A percentile compares a stretch with the other conserved stretches of the same genome.
Evolutionary conservation across 148 eudicot species (phyloP).

Genomic region (Arctostaphylos glauca): DNA sequence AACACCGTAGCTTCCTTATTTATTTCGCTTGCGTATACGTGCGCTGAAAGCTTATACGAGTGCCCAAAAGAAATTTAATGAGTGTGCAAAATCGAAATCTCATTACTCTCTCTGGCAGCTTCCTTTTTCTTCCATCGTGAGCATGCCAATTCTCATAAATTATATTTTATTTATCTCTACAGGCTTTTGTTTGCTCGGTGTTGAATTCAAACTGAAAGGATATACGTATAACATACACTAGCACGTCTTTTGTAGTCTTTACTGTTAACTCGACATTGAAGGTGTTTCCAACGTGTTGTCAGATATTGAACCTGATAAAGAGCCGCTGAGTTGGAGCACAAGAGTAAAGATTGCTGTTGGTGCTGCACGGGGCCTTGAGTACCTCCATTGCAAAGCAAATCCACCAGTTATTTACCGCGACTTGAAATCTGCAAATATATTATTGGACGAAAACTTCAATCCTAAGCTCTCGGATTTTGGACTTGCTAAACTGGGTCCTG

Average conservation of each 20-base stretch:
- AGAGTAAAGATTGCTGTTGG: conserved; percentile 82
- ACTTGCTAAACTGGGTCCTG: conserved; percentile 87
- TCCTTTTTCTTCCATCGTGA: neutral
- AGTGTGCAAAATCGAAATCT: neutral
- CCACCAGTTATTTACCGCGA: conserved; percentile 94
- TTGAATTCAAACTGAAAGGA: neutral
- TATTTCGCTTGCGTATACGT: neutral
- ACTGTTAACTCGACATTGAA: neutral
- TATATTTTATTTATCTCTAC: neutral
- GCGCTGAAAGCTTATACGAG: too few species aligned
- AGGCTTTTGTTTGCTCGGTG: neutral
- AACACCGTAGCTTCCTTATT: neutral
- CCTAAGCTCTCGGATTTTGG: conserved; percentile 89
- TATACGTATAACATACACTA: neutral
- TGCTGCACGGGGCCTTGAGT: conserved; percentile 81
- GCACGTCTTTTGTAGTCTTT: neutral
- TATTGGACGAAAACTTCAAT: conserved; percentile 66
- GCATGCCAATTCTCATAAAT: too few species aligned
- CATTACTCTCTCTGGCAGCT: neutral
- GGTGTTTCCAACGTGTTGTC: conserved; percentile 3
- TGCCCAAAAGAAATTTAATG: neutral
- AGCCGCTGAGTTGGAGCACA: conserved; percentile 57
- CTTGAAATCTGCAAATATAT: conserved; percentile 80
- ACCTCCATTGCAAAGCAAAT: conserved; percentile 73
- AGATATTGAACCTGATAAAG: conserved; percentile 38